Conservation (phyloP, 2,329 filamentous ascomycete genomes). For the Colletotrichum caudatum region DNA sequence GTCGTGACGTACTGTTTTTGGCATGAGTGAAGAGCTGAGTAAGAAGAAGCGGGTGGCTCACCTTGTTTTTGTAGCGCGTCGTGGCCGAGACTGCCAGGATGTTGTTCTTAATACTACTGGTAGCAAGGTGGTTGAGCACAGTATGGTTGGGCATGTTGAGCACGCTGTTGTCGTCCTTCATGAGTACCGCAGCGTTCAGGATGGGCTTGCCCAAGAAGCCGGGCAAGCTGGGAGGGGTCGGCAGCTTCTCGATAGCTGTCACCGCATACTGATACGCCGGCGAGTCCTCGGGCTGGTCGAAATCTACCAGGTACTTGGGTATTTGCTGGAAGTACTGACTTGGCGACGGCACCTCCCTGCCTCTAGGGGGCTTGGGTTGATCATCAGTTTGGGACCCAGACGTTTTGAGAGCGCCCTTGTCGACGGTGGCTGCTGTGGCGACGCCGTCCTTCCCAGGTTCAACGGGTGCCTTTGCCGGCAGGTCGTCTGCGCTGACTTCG, state of each 20-base stretch:
- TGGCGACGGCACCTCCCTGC: conserved; percentile 66
- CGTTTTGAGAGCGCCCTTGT: conserved; percentile 48
- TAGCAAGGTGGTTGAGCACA: conserved; percentile 94
- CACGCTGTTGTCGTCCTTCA: conserved; percentile 98
- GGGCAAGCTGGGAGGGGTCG: conserved; percentile 85
- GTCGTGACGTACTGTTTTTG: conserved; percentile 87
- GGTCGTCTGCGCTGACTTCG: conserved; percentile 85
- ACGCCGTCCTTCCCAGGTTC: conserved; percentile 48
- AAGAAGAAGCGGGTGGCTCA: conserved; percentile 52
- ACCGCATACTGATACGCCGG: conserved; percentile 79
- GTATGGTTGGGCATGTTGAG: conserved; percentile 97
- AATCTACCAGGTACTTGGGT: conserved; percentile 86
- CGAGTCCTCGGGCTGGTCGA: conserved; percentile 86
- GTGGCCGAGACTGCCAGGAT: conserved; percentile 95
- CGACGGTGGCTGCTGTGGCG: conserved; percentile 48
- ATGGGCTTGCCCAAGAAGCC: conserved; percentile 95
- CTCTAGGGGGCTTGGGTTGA: conserved; percentile 59
- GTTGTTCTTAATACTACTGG: conserved; percentile 97
- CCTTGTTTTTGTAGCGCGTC: conserved; percentile 97
- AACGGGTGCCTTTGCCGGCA: conserved; percentile 55
- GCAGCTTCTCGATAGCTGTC: conserved; percentile 80
- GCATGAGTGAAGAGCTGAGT: conserved; percentile 43
- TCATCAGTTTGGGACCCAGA: conserved; percentile 56
- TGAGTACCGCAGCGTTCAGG: conserved; percentile 87
- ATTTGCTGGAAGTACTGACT: conserved; percentile 78